Evolutionary conservation across 805 yeast species (phyloP).

Genomic region (Yamadazyma olivae): DNA sequence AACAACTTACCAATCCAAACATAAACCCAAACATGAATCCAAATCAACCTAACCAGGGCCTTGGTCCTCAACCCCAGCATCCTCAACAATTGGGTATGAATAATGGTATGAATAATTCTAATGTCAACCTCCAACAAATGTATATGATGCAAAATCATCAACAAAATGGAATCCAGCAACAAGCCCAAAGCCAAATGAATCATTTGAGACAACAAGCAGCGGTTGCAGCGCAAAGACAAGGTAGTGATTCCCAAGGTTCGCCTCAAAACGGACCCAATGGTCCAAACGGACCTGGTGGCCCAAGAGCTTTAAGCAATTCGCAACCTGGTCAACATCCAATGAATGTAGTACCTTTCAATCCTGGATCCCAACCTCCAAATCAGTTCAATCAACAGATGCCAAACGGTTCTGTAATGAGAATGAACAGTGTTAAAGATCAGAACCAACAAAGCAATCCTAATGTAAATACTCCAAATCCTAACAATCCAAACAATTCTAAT

Average conservation of each 20-base stretch:
- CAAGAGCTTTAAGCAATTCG: not conserved
- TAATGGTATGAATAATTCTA: conserved; percentile 5
- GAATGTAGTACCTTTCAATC: not conserved
- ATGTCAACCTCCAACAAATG: conserved; percentile 22
- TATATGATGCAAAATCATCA: conserved; percentile 22
- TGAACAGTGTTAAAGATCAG: conserved; percentile 9
- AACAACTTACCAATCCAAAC: not conserved
- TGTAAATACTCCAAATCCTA: too few species aligned
- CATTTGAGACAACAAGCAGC: conserved; percentile 45
- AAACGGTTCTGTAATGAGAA: conserved; percentile 9
- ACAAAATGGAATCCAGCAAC: conserved; percentile 37
- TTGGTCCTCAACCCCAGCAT: conserved; percentile 3
- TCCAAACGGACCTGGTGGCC: not conserved
- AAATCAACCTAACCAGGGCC: not conserved
- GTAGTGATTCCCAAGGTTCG: not conserved
- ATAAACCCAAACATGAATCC: not conserved
- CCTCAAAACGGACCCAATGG: conserved; percentile 1
- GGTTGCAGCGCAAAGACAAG: conserved; percentile 18
- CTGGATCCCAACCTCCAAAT: not conserved
- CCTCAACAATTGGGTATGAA: not conserved
- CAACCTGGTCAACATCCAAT: not conserved
- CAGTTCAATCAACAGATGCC: not conserved
- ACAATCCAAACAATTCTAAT: not conserved
- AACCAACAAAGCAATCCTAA: not conserved
- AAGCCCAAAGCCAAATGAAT: conserved; percentile 50